Percentiles rank a stretch among this genome's conserved stretches.
Conservation (phyloP, 208 protist genomes). For the Trypanosoma theileri region DNA sequence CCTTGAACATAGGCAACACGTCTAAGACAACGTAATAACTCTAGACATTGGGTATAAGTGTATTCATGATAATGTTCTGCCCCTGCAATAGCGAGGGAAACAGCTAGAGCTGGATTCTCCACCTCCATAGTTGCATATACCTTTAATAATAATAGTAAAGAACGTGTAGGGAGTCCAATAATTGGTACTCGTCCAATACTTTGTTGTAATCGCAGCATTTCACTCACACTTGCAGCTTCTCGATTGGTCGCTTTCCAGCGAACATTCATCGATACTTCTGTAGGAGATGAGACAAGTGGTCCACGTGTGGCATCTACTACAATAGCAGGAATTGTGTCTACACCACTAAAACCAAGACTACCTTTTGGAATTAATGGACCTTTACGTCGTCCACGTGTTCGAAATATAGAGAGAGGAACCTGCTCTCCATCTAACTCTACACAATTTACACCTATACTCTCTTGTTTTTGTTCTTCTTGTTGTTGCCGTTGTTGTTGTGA, state of each 20-base stretch:
- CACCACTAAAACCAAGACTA: constrained; percentile 61
- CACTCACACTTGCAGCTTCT: constrained; percentile 47
- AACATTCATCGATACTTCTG: constrained; percentile 45
- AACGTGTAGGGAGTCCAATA: constrained; percentile 61
- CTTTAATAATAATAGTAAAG: constrained; percentile 66
- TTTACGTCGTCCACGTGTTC: constrained; percentile 21
- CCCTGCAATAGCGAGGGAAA: constrained; percentile 73
- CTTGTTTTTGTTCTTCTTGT: constrained; percentile 1
- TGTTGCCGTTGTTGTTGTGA: constrained; percentile 16
- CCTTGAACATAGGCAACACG: constrained; percentile 66
- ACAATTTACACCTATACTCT: neutral
- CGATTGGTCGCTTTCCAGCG: constrained; percentile 81
- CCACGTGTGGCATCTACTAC: constrained; percentile 72
- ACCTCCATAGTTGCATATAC: constrained; percentile 65
- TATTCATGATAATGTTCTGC: constrained; percentile 75
- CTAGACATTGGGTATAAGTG: constrained; percentile 61
- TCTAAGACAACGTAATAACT: constrained; percentile 78
- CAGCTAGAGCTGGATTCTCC: constrained; percentile 66
- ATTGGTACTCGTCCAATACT: constrained; percentile 36
- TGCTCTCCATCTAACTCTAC: constrained; percentile 18
- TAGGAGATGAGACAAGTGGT: constrained; percentile 61
- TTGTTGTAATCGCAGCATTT: constrained; percentile 54
- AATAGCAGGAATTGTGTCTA: constrained; percentile 69
- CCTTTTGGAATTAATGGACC: constrained; percentile 14
- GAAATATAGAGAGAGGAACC: constrained; percentile 21